Evolutionary conservation across 768 basidiomycete species (phyloP).

Genomic region (Harrya chromipes): DNA sequence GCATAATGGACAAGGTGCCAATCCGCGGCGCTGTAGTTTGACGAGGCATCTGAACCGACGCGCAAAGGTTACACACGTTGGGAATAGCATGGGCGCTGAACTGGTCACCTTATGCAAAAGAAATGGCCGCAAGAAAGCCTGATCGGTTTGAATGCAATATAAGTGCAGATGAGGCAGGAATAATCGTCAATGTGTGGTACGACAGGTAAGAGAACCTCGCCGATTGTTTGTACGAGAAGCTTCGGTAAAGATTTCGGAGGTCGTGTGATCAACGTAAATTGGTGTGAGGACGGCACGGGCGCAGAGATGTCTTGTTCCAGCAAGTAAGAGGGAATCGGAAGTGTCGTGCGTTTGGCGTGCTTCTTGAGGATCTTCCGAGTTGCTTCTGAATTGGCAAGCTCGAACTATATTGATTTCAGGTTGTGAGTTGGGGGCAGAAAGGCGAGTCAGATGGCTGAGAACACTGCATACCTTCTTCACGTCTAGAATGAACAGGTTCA

Average conservation of each 20-base stretch:
- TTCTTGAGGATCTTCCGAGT: slow-evolving; percentile 94
- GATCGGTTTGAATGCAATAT: slow-evolving; percentile 91
- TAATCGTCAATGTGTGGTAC: slow-evolving; percentile 84
- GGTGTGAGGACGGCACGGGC: slow-evolving; percentile 21
- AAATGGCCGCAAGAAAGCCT: slow-evolving; percentile 77
- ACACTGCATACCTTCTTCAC: slow-evolving; percentile 62
- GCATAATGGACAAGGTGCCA: slow-evolving; percentile 81
- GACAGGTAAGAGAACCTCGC: slow-evolving; percentile 76
- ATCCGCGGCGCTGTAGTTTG: slow-evolving; percentile 85
- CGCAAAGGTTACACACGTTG: slow-evolving; percentile 12
- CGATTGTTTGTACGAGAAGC: slow-evolving; percentile 77
- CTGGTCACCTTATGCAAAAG: slow-evolving; percentile 61
- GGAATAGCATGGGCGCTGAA: background rate
- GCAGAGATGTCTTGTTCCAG: slow-evolving; percentile 17
- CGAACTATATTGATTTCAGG: slow-evolving; percentile 48
- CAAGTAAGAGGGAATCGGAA: slow-evolving; percentile 53
- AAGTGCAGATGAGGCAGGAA: slow-evolving; percentile 82
- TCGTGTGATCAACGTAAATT: slow-evolving; percentile 27
- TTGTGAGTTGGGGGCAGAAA: background rate
- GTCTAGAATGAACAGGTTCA: slow-evolving; percentile 78
- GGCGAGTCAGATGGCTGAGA: background rate
- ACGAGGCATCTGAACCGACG: slow-evolving; percentile 55
- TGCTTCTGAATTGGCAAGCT: slow-evolving; percentile 82
- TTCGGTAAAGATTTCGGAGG: slow-evolving; percentile 48
- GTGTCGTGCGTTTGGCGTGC: slow-evolving; percentile 83